These are phyloP conservation scores for Cryphonectria radicalis DNA, from an alignment of 2,329 filamentous ascomycete genomes.

Conservation along the genomic window DNA sequence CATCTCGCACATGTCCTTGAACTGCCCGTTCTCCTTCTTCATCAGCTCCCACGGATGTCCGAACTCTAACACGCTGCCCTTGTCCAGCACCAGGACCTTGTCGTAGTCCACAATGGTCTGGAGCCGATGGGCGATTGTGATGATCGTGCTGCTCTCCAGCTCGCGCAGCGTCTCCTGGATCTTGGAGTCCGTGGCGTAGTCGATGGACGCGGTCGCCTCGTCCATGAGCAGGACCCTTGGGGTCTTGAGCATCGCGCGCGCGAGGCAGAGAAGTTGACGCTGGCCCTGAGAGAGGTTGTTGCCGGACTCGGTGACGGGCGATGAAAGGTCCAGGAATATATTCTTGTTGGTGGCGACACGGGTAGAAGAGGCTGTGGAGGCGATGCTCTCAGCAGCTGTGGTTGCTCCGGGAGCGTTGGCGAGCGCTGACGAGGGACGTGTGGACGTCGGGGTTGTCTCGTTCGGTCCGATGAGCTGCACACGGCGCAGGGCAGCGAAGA, in stretches of 20 bases:
- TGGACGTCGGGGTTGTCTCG: slow-evolving; percentile 43
- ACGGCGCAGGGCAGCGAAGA: slow-evolving; percentile 82
- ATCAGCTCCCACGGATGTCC: slow-evolving; percentile 88
- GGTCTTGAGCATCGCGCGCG: slow-evolving; percentile 86
- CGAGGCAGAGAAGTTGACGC: slow-evolving; percentile 90
- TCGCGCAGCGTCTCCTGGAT: slow-evolving; percentile 97
- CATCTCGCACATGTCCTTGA: slow-evolving; percentile 67
- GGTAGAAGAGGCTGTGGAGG: slow-evolving; percentile 31
- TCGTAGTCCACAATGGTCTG: slow-evolving; percentile 99
- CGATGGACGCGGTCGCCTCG: slow-evolving; percentile 95
- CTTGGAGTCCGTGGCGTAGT: slow-evolving; percentile 93
- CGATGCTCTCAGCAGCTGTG: slow-evolving; percentile 30
- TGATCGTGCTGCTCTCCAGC: slow-evolving; percentile 80
- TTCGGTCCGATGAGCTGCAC: slow-evolving; percentile 82
- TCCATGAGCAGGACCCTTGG: slow-evolving; percentile 98
- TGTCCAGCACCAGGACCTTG: slow-evolving; percentile 92
- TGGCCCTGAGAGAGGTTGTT: slow-evolving; percentile 96
- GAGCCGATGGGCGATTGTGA: slow-evolving; percentile 93
- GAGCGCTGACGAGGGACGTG: slow-evolving; percentile 30
- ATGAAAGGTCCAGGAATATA: slow-evolving; percentile 85
- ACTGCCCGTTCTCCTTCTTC: slow-evolving; percentile 62
- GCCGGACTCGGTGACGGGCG: slow-evolving; percentile 84
- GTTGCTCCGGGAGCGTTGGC: slow-evolving; percentile 34
- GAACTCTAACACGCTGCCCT: slow-evolving; percentile 84
- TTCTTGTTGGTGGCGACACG: slow-evolving; percentile 81